Conservation (phyloP, 2,329 filamentous ascomycete genomes). For the Sphaerulina vaccinii region DNA sequence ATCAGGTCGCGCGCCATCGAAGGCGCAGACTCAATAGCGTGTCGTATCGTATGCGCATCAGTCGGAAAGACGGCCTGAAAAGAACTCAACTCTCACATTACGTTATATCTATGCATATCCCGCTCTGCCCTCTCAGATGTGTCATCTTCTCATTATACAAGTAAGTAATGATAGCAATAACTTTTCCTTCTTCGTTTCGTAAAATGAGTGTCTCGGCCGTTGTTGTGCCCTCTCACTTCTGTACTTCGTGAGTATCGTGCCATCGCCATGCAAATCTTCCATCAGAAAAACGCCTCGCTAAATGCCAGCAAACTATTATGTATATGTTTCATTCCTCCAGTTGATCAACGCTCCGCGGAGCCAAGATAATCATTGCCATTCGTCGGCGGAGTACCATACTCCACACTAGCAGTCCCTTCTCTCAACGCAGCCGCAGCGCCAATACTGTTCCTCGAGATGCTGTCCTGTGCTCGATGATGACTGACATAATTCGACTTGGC, state of each 20-base stretch:
- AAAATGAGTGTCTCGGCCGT: too few species aligned
- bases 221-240: conserved; percentile 9
- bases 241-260: conserved; percentile 1
- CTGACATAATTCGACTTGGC: conserved; percentile 18
- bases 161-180: too few species aligned
- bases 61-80: too few species aligned
- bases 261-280: neutral
- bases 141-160: too few species aligned
- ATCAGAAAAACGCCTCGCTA: conserved; percentile 9
- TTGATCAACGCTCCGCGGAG: neutral
- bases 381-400: conserved; percentile 19
- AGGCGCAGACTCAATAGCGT: too few species aligned
- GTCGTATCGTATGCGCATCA: too few species aligned
- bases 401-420: conserved; percentile 18
- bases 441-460: conserved; percentile 33
- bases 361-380: conserved; percentile 9
- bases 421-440: conserved; percentile 31
- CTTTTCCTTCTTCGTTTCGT: too few species aligned
- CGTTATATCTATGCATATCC: too few species aligned
- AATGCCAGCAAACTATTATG: conserved; percentile 5
- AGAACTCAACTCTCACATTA: too few species aligned
- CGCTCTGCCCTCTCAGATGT: too few species aligned
- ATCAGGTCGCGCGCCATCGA: too few species aligned
- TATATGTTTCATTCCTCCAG: neutral
- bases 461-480: conserved; percentile 34